A percentile compares a stretch with the other conserved stretches of the same genome.
Conservation (phyloP, 768 basidiomycete genomes). For the Mycena galopus region DNA sequence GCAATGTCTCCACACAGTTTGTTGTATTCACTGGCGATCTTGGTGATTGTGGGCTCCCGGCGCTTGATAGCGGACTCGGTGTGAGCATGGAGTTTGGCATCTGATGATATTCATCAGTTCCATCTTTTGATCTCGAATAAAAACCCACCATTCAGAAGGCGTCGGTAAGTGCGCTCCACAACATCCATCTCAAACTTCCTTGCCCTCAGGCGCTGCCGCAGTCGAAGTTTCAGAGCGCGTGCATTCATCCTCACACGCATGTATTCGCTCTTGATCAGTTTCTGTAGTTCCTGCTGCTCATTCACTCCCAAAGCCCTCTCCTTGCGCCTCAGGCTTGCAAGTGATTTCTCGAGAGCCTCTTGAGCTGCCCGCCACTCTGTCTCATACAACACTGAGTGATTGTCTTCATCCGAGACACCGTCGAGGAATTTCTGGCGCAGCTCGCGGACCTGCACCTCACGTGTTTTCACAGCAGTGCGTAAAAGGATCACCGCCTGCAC, state of each 20-base stretch:
- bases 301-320: background rate
- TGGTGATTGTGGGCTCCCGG: conserved; percentile 4
- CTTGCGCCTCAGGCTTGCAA: background rate
- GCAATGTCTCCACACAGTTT: background rate
- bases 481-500: background rate
- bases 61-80: too few relatives aligned
- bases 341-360: background rate
- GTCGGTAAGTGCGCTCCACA: background rate
- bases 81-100: conserved; percentile 3
- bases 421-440: background rate
- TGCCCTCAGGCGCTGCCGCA: background rate
- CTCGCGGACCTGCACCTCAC: background rate
- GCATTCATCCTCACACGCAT: background rate
- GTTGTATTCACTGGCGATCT: background rate
- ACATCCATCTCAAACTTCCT: conserved; percentile 20
- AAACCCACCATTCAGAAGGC: background rate
- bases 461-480: background rate
- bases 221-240: conserved; percentile 14
- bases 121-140: background rate
- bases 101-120: background rate
- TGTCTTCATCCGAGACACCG: background rate
- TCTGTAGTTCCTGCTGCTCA: background rate
- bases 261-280: background rate
- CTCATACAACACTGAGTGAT: background rate
- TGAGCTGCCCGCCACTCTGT: background rate